Evolutionary conservation across 768 basidiomycete genomes (phyloP), one percentile per base, ranked within the genome.

Genomic region (Pilatotrama ljubarskyi): DNA sequence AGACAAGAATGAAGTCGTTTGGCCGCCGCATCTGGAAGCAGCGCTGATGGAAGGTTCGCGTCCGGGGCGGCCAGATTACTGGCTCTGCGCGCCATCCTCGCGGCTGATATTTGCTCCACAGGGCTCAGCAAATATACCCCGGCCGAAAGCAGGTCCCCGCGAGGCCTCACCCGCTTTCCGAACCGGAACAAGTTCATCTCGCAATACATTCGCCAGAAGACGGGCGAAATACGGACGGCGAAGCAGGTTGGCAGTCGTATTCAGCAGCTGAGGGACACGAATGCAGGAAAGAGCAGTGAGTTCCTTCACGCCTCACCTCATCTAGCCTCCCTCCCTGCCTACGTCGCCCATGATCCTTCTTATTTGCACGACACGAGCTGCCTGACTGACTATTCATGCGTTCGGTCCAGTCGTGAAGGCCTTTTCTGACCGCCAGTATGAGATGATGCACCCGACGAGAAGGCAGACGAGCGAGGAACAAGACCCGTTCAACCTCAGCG

Each of bases 201-300:
- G 51, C 87, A 91, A 64, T 85, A 87, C 73, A 90, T 91, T 69
- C 84, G 77, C 68, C 77, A 78, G 36, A 81, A 80, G 62, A 91
- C 90, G 0, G 87, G 89, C 22, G 84, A 86, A 70, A 77, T 80
- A 61, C 80, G 90, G 59, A 86, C 87, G 8, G 82, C 89, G 22
- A 91, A 91, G 70, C 89, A 91, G 72, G 89, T 91, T 47, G 89
- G 90, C 58, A 89, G 87, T 68, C 87, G 90, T 55, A 76, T 91
- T 32, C 90, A 91, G 69, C 89, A 91, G 68, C 80, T 91, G 52
- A 76, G 88, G 65, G 88, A 91, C 71, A 87, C 87, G 2, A 81
- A 84, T 64, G 84, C 87, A 48, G 88, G 88, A 38, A 87, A 87
- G 70, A 77, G 82, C 70, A 76, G 90, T 91, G 70, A 73, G 87